Conservation (phyloP, 495 filamentous ascomycete species). For the Talaromyces liani region DNA sequence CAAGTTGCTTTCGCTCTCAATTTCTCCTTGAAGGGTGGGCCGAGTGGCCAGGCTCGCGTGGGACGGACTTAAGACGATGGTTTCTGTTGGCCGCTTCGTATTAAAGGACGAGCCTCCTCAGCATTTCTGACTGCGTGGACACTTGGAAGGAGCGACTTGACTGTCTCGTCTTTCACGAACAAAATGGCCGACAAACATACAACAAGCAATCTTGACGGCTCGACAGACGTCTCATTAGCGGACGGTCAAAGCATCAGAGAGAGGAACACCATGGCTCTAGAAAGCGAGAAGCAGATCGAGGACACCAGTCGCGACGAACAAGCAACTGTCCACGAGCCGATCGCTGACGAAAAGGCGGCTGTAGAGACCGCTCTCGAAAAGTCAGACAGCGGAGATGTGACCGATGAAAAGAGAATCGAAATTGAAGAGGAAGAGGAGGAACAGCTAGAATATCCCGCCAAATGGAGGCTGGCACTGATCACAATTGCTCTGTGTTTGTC, state of each 20-base stretch:
- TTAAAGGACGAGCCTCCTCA: neutral
- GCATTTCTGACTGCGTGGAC: neutral
- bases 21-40: neutral
- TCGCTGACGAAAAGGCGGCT: neutral
- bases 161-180: neutral
- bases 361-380: neutral
- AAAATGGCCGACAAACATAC: neutral
- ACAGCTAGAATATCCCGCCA: conserved; percentile 39
- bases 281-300: neutral
- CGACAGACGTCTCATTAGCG: conserved; percentile 3
- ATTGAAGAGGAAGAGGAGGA: conserved; percentile 20
- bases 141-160: neutral
- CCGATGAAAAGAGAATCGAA: neutral
- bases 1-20: neutral
- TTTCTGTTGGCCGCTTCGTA: neutral
- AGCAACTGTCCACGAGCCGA: neutral
- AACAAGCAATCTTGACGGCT: neutral
- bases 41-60: too few relatives aligned
- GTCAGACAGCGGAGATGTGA: neutral
- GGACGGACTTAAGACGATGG: too few relatives aligned
- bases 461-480: conserved; percentile 47
- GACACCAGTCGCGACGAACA: neutral
- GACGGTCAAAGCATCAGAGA: neutral
- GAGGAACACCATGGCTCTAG: neutral
- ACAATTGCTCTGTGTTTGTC: conserved; percentile 53